Evolutionary conservation across 2,329 filamentous ascomycete genomes (phyloP).

Genomic region (Xylariomycetidae sp.): DNA sequence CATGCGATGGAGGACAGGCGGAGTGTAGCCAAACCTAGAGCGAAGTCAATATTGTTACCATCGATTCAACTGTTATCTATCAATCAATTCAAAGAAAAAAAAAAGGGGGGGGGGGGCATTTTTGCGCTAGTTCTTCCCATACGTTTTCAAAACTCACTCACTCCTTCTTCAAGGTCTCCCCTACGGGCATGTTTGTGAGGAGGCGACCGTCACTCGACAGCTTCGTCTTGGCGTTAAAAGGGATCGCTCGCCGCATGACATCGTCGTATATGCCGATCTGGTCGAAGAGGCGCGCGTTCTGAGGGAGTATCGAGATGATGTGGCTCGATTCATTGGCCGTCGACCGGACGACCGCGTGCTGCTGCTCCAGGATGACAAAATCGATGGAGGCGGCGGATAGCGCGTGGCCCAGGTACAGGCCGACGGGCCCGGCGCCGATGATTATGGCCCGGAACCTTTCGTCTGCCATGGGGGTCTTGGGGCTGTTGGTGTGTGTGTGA

Average conservation of each 20-base stretch:
- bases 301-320: background rate
- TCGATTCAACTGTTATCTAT: background rate
- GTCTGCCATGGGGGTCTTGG: too few species aligned
- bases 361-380: background rate
- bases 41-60: conserved; percentile 2
- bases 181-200: background rate
- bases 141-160: background rate
- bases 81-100: background rate
- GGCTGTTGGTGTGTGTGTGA: too few species aligned
- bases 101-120: background rate
- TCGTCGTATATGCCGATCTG: background rate
- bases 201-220: background rate
- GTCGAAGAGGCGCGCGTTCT: background rate
- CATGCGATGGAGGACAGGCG: background rate
- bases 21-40: too few species aligned
- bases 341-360: too few species aligned
- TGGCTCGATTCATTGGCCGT: background rate
- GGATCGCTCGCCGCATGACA: background rate
- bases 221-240: background rate
- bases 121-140: too few species aligned
- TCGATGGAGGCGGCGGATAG: background rate
- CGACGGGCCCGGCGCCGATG: background rate
- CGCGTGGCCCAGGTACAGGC: background rate
- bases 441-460: background rate
- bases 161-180: background rate